These are phyloP conservation scores for Kodamaea arcana DNA, from an alignment of 1,139 yeast genomes.

Conservation along the genomic window DNA sequence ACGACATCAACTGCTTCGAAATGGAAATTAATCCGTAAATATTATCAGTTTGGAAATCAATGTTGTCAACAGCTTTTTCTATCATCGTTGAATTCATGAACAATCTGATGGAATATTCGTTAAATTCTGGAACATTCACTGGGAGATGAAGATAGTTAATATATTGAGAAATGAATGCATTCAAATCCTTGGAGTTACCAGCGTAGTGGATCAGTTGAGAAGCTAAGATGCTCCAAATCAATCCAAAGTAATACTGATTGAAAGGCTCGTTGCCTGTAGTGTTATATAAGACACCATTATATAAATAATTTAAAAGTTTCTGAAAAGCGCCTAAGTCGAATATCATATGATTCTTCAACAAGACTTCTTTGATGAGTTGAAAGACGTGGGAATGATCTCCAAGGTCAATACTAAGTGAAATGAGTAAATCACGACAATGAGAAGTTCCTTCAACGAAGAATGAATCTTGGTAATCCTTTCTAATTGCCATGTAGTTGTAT, in stretches of 20 bases:
- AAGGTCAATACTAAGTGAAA: conserved; percentile 30
- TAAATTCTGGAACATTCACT: conserved; percentile 7
- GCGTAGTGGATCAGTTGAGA: conserved; percentile 28
- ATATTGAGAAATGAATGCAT: conserved; percentile 33
- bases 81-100: conserved; percentile 31
- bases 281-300: conserved; percentile 25
- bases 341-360: conserved; percentile 31
- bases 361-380: conserved; percentile 36
- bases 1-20: conserved; percentile 22
- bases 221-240: conserved; percentile 34
- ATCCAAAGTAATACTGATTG: conserved; percentile 29
- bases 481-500: conserved; percentile 33
- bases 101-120: conserved; percentile 15
- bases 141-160: conserved; percentile 19
- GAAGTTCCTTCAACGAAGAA: conserved; percentile 1
- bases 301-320: conserved; percentile 31
- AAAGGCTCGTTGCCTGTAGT: conserved; percentile 16
- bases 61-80: conserved; percentile 22
- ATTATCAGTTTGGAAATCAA: conserved; percentile 32
- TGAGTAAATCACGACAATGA: conserved; percentile 28
- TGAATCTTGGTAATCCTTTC: conserved; percentile 32
- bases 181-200: conserved; percentile 17
- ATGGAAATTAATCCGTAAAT: conserved; percentile 31
- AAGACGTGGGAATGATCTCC: conserved; percentile 36
- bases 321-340: conserved; percentile 27